These are phyloP conservation scores for Fusarium luffae DNA, from an alignment of 2,329 filamentous ascomycete genomes.

Conservation along the genomic window DNA sequence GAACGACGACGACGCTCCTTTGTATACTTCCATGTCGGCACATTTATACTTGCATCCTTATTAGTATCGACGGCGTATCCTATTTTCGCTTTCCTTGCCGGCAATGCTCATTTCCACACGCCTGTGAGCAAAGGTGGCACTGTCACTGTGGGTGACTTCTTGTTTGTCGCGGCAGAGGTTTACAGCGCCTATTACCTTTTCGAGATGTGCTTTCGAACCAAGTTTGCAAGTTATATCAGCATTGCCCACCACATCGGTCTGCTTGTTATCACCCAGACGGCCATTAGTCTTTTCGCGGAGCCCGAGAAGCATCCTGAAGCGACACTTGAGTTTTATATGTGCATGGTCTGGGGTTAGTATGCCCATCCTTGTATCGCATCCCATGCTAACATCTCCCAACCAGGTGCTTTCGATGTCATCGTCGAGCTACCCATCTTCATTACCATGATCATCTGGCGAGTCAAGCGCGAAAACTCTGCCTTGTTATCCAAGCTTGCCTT, in stretches of 20 bases:
- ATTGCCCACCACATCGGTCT: conserved; percentile 13
- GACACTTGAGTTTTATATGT: conserved; percentile 22
- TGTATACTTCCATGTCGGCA: conserved; percentile 18
- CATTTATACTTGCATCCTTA: background rate
- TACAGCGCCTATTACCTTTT: conserved; percentile 19
- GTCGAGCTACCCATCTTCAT: conserved; percentile 20
- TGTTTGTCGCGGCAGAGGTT: conserved; percentile 8
- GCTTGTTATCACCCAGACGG: conserved; percentile 4
- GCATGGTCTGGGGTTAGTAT: conserved; percentile 24
- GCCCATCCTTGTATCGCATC: rapidly evolving
- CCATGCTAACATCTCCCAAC: background rate
- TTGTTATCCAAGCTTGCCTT: conserved; percentile 5
- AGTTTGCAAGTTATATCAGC: conserved; percentile 17
- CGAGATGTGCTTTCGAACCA: conserved; percentile 21
- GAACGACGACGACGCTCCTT: conserved; percentile 19
- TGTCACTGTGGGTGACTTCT: background rate
- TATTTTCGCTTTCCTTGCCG: conserved; percentile 1
- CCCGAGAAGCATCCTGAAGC: conserved; percentile 6
- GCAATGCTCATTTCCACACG: background rate
- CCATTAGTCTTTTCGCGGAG: conserved; percentile 9
- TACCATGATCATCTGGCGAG: conserved; percentile 11
- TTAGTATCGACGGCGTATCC: background rate
- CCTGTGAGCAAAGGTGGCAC: background rate
- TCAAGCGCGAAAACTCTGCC: background rate
- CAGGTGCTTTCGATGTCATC: conserved; percentile 11